Percentiles rank a stretch among this genome's conserved stretches.
Conservation (phyloP, 2,329 filamentous ascomycete species). For the Scopulariopsis brevicaulis region DNA sequence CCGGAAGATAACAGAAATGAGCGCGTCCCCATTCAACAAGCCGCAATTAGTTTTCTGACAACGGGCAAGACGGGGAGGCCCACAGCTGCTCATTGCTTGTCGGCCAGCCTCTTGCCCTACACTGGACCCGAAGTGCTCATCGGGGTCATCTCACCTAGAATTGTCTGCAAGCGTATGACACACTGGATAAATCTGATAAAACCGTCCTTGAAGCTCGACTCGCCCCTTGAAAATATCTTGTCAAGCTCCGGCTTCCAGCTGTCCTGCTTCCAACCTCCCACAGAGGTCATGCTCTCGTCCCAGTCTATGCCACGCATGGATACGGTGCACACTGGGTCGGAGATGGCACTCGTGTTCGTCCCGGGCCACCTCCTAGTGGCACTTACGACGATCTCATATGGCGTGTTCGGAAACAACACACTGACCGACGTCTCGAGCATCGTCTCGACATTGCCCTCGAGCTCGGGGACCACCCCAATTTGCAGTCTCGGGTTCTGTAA, state of each 20-base stretch:
- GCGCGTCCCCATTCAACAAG: too few species aligned
- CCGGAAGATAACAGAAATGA: too few species aligned
- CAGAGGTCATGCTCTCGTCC: constrained; percentile 1
- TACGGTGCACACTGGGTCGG: background rate
- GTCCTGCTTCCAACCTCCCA: background rate
- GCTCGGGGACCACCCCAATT: background rate
- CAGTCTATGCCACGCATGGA: background rate
- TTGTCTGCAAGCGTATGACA: background rate
- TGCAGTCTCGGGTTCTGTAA: background rate
- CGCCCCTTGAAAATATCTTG: background rate
- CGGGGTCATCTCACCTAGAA: background rate
- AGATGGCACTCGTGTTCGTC: background rate
- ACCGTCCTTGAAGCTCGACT: background rate
- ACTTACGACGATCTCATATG: background rate
- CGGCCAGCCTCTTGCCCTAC: background rate
- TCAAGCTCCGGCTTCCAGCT: background rate
- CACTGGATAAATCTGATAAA: background rate
- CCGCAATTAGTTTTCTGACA: too few species aligned
- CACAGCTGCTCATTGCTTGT: background rate
- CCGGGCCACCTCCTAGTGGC: background rate
- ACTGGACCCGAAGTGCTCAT: background rate
- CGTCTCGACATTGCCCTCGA: background rate
- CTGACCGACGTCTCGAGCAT: constrained; percentile 1
- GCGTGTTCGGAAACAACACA: background rate
- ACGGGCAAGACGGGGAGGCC: background rate